phyloP scores from a whole-genome alignment of 2,329 filamentous ascomycete genomes.

The Penicillium glabrum region DNA sequence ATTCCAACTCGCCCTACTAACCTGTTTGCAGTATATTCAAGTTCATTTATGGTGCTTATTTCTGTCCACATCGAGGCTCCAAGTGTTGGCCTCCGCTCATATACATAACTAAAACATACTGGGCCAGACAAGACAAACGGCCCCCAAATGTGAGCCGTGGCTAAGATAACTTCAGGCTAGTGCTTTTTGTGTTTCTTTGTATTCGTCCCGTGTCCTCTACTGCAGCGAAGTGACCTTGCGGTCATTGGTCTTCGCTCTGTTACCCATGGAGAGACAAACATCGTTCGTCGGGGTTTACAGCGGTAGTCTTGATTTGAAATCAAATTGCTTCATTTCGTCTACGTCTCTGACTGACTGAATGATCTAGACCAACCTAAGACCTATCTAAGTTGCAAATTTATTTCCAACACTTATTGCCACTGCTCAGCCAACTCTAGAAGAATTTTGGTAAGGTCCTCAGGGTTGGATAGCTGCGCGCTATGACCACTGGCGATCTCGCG shows the following conservation, averaged over 20 bases:
- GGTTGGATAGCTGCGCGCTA: not conserved
- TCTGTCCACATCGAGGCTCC: not conserved
- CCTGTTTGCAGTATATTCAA: not conserved
- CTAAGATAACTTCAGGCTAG: not conserved
- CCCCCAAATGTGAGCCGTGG: not conserved
- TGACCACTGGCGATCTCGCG: not conserved
- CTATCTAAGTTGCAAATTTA: not conserved
- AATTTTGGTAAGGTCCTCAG: not conserved
- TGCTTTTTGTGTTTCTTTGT: not conserved
- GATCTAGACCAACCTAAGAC: not conserved
- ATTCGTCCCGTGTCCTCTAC: too few relatives aligned
- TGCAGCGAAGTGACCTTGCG: not conserved
- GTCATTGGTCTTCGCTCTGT: not conserved
- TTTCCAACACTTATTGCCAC: not conserved
- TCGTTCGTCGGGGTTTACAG: not conserved
- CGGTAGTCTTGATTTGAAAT: not conserved
- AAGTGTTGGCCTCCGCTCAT: not conserved
- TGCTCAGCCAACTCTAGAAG: not conserved
- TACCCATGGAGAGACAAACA: not conserved
- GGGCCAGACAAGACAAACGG: not conserved
- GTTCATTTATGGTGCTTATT: not conserved
- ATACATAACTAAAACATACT: not conserved
- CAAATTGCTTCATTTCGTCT: not conserved
- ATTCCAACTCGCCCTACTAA: too few relatives aligned
- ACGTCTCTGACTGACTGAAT: not conserved